These are phyloP conservation scores for Curvularia hawaiiensis DNA, from an alignment of 2,329 filamentous ascomycete species.

Conservation along the genomic window DNA sequence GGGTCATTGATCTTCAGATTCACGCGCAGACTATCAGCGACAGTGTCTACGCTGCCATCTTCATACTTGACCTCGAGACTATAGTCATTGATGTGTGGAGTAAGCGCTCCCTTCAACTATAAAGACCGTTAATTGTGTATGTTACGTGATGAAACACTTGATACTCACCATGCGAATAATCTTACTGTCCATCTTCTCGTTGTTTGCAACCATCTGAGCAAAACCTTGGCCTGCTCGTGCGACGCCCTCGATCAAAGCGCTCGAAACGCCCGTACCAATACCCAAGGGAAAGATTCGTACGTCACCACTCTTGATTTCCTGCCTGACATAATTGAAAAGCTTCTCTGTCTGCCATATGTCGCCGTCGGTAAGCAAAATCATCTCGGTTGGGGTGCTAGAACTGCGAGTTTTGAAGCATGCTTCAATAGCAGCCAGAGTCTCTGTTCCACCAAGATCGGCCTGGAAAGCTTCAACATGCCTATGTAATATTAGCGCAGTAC, in stretches of 20 bases:
- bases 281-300: conserved; percentile 13
- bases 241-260: conserved; percentile 8
- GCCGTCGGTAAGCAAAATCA: conserved; percentile 12
- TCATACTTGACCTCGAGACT: conserved; percentile 13
- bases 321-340: conserved; percentile 2
- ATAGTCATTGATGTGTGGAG: conserved; percentile 9
- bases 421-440: conserved; percentile 2
- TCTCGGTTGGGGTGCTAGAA: conserved; percentile 1
- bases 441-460: conserved; percentile 6
- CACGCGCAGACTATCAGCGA: conserved; percentile 5
- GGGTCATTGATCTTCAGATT: neutral
- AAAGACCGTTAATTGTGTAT: neutral
- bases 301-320: neutral
- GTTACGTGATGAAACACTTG: neutral
- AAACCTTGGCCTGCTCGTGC: conserved; percentile 11
- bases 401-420: conserved; percentile 4
- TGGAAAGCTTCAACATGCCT: conserved; percentile 4
- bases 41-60: conserved; percentile 7
- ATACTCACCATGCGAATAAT: conserved; percentile 11
- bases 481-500: neutral
- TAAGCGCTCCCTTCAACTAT: conserved; percentile 14
- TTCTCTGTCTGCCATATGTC: conserved; percentile 8
- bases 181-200: conserved; percentile 12
- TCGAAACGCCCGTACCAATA: conserved; percentile 8
- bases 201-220: conserved; percentile 9